Base-by-base conservation (phyloP, 768 basidiomycete species). In the Lyophyllum decastes region DNA sequence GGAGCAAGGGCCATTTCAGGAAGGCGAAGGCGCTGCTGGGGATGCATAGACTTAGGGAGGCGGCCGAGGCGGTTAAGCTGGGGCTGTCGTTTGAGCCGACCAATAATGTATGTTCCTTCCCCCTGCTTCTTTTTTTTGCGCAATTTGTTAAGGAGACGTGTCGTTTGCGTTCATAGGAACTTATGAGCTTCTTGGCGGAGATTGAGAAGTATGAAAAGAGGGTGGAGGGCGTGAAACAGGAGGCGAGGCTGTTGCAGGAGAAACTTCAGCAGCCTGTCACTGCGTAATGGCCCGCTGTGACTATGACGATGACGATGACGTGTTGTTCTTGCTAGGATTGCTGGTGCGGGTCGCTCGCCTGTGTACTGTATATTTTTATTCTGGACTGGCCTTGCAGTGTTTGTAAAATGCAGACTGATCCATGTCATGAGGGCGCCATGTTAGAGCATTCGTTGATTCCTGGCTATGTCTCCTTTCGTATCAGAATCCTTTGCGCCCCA, bases 1-100 rank as follows among this genome's bases (percentile, higher is more conserved):
- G 96, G 95, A 85, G 90, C 65, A 99, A 98, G 68, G 97, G 95
- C 0, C 92, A 98, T 72, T 97, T 97, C 79, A 82, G 97, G 57
- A 95, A 91, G 68, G 91, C 93, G 2, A 94, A 93, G 69, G 94
- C 96, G 0, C 76, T 99, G 43, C 76, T 91, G 1, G 93, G 83
- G 21, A 78, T 99, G 49, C 81, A 79, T 2, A 74, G 78, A 45
- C 72, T 84, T 54, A 74, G 86, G 43, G 95, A 96, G 43, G 95
- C 95, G 9, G 83, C 84, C 62, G 90, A 94, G 46, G 87, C 95
- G 2, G 74, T 96, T 58, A 80, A 84, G 62, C 79, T 94, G 7
- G 97, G 96, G 2, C 70, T 98, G 56, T 85, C 90, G 57, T 96
- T 90, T 64, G 95, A 98, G 63, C 82, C 82, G 33, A 70, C 68